Base-by-base conservation (phyloP, 2,329 filamentous ascomycete species). In the Xylariales sp. region DNA sequence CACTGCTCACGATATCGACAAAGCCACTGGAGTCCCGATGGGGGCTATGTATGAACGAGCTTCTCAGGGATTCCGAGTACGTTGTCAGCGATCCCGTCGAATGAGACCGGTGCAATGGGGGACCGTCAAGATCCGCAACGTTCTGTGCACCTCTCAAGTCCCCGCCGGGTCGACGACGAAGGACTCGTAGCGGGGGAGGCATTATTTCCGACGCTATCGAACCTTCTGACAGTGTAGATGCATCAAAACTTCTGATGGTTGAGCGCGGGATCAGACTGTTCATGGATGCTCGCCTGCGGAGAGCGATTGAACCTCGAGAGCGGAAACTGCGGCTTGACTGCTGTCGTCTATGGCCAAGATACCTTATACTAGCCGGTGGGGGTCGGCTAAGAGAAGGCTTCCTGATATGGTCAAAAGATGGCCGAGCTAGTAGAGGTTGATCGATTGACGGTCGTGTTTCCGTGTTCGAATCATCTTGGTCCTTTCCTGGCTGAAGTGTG, bases 91-190 rank as follows among this genome's bases (percentile, higher is more conserved):
- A 82, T 2, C 73, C 78, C 3, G 74, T 70, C 11, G 78, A 83
- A 27, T 66, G 70, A 13, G 78, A 76, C 52, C 69, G 69, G 37
- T 71, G 67, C 28, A 78, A 50, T 2, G 64, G 60, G 12, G 62
- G 52, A 7, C 61, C 54, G 31, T 81, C 75, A 4, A 82, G 57
- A 21, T 86, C 81, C 28, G 75, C 74, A 20, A 83, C 76, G 42
- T 82, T 83, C 14, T 72, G 74, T 25, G 77, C 83, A 13, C 81
- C 83, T 44, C 83, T 76, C 33, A 93, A 62, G 56, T 91, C 81
- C 23, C 87, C 85, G 33, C 86, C 87, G 6, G 85, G 87, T 12
- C 82, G 74, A 54, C 87, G 71, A 43, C 87, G 74, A 44, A 93
- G 70, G 29, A 83, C 70, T 30, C 81, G 76, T 6, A 76, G 61